Evolutionary conservation across 257 asterid species (phyloP), one percentile per base, ranked within the genome.

Genomic region (Eucommia ulmoides): DNA sequence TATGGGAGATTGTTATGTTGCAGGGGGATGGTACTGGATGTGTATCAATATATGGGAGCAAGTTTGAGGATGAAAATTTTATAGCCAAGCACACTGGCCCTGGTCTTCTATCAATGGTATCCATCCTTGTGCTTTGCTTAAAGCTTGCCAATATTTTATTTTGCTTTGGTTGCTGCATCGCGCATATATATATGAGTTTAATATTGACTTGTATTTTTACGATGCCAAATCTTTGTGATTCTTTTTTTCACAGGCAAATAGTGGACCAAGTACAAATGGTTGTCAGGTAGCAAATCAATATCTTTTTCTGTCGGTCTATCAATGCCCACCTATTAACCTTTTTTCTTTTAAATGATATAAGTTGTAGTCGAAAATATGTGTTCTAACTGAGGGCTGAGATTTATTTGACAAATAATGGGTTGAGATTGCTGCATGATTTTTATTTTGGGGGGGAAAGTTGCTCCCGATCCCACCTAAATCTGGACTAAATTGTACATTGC

Each of bases 1-100:
- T n/a, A n/a, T n/a, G n/a, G n/a, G n/a, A n/a, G n/a, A 17, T 12
- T 25, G 58, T 64, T 63, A 19, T 57, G 59, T 52, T 72, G 59
- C 79, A 88, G 97, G 95, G 95, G 55, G 97, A 88, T 81, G 97
- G 97, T 23, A 88, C 86, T 60, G 97, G 97, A 24, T 88, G 94
- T 57, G 66, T 74, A 49, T 88, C 93, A 60, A 80, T 84, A 35
- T 82, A 84, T 41, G 97, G 97, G 46, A 88, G 97, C 73, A 88
- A 82, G 75, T 77, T 88, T 45, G 95, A 88, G 52, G 97, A 88
- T 67, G 97, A 88, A 75, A 84, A 84, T 66, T 88, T 88, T 68
- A 73, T 62, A 10, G 97, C 97, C 50, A 88, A 82, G 73, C 97
- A 88, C 79, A 88, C 97, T 45, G 95, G 95, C 51, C 97, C 97